These are phyloP conservation scores for Lachancea mirantina DNA, from an alignment of 805 yeast species.

Conservation along the genomic window DNA sequence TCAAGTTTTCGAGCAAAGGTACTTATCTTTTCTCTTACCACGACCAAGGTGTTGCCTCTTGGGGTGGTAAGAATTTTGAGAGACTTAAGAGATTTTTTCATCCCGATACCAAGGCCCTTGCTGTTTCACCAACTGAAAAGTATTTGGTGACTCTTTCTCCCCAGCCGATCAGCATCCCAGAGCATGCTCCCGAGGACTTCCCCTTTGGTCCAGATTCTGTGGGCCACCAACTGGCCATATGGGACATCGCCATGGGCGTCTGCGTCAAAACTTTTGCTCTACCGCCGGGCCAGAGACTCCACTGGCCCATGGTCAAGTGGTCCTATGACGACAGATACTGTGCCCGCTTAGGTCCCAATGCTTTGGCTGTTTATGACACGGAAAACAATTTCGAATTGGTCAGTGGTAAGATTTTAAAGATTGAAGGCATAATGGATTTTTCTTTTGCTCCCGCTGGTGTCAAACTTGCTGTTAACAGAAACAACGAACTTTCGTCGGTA, in stretches of 20 bases:
- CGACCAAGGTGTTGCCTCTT: constrained; percentile 88
- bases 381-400: constrained; percentile 65
- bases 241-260: constrained; percentile 82
- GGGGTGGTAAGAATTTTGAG: constrained; percentile 85
- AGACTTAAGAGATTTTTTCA: constrained; percentile 75
- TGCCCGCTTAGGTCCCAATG: constrained; percentile 92
- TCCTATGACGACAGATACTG: constrained; percentile 86
- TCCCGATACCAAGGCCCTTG: constrained; percentile 81
- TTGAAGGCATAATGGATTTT: constrained; percentile 81
- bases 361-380: constrained; percentile 83
- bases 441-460: constrained; percentile 93
- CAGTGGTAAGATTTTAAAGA: constrained; percentile 78
- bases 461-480: constrained; percentile 49
- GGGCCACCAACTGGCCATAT: constrained; percentile 88
- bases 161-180: constrained; percentile 64
- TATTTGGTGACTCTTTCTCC: constrained; percentile 87
- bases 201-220: constrained; percentile 84
- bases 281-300: constrained; percentile 60
- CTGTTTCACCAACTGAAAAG: constrained; percentile 88
- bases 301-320: constrained; percentile 98
- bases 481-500: constrained; percentile 53
- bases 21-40: constrained; percentile 80
- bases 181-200: constrained; percentile 54
- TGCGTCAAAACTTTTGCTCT: constrained; percentile 87
- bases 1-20: constrained; percentile 91